Base-by-base conservation (phyloP, 257 asterid genomes). In the Gentiana dahurica region DNA sequence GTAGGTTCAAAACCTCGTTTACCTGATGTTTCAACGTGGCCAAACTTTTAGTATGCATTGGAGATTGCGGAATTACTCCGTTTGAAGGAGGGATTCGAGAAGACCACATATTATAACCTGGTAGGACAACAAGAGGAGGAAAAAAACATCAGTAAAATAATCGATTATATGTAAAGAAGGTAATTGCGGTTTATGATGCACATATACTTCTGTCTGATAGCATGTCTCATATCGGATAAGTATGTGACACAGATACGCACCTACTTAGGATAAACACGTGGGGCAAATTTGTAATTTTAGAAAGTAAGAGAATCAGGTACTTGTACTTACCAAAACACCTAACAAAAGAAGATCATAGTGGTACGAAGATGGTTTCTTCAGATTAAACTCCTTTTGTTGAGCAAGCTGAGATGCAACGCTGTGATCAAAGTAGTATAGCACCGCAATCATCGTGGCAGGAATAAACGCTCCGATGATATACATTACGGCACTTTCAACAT, bases 1-100 rank as follows among this genome's bases (percentile, higher is more conserved):
- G 24, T 24, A 24, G 24, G 24, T 4, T n/a, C 9, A 10, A 53
- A 8, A 13, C 6, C 6, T 1, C 11, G 0, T 13, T 55, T 71
- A 85, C 99, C 95, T 88, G 99, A 73, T 92, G 95, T 71, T 92
- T 92, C 61, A 92, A 77, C 58, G 97, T 89, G 50, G 99, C 99
- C 73, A 92, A 70, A 66, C 95, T 88, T 70, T 84, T 92, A 0
- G 99, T 92, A 66, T 92, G 99, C 99, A 92, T 92, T 4, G 99
- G 99, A 33, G 97, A 88, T 73, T 92, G 99, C 0, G 99, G 99
- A 68, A 92, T 89, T 63, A 92, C 99, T 54, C 99, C 99, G 67
- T 92, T 92, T 36, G 99, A 73, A 55, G 99, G 99, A 79, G 99
- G 99, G 65, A 92, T 84, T 72, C 99, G 15, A 83, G 60, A 54